A percentile compares a stretch with the other conserved stretches of the same genome.
Evolutionary conservation across 257 asterid species (phyloP).

Genomic region (Forsythia suspensa): DNA sequence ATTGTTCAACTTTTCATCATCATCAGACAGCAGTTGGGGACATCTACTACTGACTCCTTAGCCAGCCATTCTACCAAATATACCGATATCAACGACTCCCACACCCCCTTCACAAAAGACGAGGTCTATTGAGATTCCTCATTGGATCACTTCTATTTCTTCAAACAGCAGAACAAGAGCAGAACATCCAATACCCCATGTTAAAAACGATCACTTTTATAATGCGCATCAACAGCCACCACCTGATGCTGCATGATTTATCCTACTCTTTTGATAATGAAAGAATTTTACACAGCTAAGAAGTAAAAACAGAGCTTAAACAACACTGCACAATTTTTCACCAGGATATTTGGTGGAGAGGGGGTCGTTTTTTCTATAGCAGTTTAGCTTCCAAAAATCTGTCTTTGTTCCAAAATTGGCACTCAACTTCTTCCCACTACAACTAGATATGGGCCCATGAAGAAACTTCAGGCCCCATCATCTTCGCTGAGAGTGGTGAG

Average conservation of each 20-base stretch:
- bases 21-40: constrained; percentile 19
- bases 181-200: constrained; percentile 16
- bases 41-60: not conserved
- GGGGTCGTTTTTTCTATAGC: constrained; percentile 19
- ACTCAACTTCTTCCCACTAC: not conserved
- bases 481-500: constrained; percentile 46
- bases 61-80: constrained; percentile 20
- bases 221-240: constrained; percentile 20
- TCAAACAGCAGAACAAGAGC: not conserved
- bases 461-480: constrained; percentile 21
- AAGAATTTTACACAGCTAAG: constrained; percentile 31
- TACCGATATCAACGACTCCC: constrained; percentile 9
- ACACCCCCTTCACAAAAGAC: not conserved
- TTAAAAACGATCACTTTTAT: constrained; percentile 21
- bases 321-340: constrained; percentile 42
- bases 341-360: constrained; percentile 18
- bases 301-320: constrained; percentile 22
- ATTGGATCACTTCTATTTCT: not conserved
- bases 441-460: not conserved
- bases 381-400: constrained; percentile 20
- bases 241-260: constrained; percentile 14
- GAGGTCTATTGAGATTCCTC: not conserved
- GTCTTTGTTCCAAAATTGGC: constrained; percentile 17
- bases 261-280: constrained; percentile 31
- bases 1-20: constrained; percentile 26